Base-by-base conservation (phyloP, 1,139 yeast genomes). In the Diutina catenulata region DNA sequence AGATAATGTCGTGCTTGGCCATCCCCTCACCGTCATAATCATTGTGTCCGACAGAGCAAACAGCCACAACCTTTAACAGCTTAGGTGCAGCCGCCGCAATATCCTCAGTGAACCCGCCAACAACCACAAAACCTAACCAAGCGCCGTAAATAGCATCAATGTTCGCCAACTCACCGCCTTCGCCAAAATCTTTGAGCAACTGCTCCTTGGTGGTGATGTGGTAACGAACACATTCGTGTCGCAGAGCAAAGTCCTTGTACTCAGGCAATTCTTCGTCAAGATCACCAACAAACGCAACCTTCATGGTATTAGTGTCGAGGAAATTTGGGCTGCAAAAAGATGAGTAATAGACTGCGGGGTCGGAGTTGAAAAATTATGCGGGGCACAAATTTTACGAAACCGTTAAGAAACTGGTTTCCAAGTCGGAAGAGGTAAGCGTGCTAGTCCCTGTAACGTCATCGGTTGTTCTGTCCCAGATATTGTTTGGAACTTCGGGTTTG, bases 11-110 rank as follows among this genome's bases (percentile, higher is more conserved):
- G 38, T 60, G 62, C 20, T 59, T 56, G 3, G 40, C 41, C 51
- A 53, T 45, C 9, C 51, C 59, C 1, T 45, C 44, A 3, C 67
- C 67, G 51, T 80, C 82, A 44, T 70, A 72, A 21, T 64, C 67
- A 46, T 81, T 86, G 47, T 64, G 68, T 0, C 94, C 95, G 3
- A 82, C 88, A 40, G 86, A 71, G 37, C 84, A 78, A 29, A 77
- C 64, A 1, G 82, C 64, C 33, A 83, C 62, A 7, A 80, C 64
- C 49, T 72, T 71, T 42, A 82, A 56, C 4, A 61, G 46, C 1
- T 49, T 24, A 0, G 94, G 93, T 10, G 73, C 62, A 19, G 60
- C 53, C 2, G 60, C 73, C 37, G 79, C 52, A 11, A 77, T 50
- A 16, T 68, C 69, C 26, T 49, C 55, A 22, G 57, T 53, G 41